Conservation (phyloP, 140 eudicot genomes). For the Bidens hawaiensis region DNA sequence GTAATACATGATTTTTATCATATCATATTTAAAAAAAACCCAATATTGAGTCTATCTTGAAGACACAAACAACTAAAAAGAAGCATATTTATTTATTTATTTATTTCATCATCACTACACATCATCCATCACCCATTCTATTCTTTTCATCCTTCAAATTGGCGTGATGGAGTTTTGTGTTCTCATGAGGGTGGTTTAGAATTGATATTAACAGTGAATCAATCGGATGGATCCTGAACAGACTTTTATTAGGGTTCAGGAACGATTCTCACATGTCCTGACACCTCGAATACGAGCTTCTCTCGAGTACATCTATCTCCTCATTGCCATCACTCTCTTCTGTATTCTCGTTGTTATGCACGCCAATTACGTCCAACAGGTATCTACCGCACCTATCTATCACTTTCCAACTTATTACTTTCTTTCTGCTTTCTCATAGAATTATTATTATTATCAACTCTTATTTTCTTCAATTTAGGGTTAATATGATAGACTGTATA, state of each 20-base stretch:
- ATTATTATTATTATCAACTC: too few relatives aligned
- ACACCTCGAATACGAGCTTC: slow-evolving; percentile 70
- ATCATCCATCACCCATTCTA: too few relatives aligned
- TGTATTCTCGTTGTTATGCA: slow-evolving; percentile 95
- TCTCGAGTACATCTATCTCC: slow-evolving; percentile 75
- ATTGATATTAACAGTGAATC: not conserved
- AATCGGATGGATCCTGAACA: slow-evolving; percentile 94
- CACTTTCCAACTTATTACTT: too few relatives aligned
- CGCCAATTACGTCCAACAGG: slow-evolving; percentile 99
- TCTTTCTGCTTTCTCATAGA: too few relatives aligned
- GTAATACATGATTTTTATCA: too few relatives aligned
- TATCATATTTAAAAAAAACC: too few relatives aligned
- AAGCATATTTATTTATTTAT: not conserved
- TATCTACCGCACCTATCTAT: too few relatives aligned
- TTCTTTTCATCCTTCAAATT: too few relatives aligned
- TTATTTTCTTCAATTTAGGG: too few relatives aligned
- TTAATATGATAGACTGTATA: too few relatives aligned
- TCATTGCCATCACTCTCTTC: slow-evolving; percentile 79
- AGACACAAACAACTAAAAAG: not conserved
- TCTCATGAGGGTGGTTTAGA: not conserved
- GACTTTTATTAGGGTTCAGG: slow-evolving; percentile 91
- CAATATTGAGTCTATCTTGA: not conserved
- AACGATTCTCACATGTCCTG: slow-evolving; percentile 80
- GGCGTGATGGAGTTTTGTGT: slow-evolving; percentile 6
- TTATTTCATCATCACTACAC: not conserved